Percentiles rank a stretch among this genome's conserved stretches.
Conservation (phyloP, 2,329 filamentous ascomycete genomes). For the Leptographium radiaticola region DNA sequence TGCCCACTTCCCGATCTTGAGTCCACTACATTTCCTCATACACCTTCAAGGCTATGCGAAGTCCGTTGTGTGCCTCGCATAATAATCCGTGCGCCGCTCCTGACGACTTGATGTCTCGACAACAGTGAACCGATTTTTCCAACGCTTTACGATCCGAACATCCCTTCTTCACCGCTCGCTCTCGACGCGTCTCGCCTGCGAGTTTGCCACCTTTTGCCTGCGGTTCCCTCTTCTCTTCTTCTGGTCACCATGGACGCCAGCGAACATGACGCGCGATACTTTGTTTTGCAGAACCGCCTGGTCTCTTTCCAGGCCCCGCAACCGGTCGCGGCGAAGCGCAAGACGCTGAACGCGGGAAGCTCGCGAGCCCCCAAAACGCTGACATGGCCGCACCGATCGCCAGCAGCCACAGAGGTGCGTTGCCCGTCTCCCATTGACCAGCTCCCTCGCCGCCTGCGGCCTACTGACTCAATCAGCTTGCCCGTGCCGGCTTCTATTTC, state of each 20-base stretch:
- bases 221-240: neutral
- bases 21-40: neutral
- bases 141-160: neutral
- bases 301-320: slow-evolving; percentile 63
- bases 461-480: slow-evolving; percentile 45
- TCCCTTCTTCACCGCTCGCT: neutral
- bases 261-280: slow-evolving; percentile 32
- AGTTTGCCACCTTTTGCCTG: neutral
- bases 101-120: neutral
- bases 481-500: slow-evolving; percentile 84
- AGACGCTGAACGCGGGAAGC: slow-evolving; percentile 51
- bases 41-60: neutral
- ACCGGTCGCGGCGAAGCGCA: slow-evolving; percentile 47
- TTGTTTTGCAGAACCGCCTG: slow-evolving; percentile 62
- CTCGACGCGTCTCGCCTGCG: neutral
- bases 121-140: neutral
- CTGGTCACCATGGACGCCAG: slow-evolving; percentile 13
- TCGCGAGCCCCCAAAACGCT: slow-evolving; percentile 43
- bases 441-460: slow-evolving; percentile 10
- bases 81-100: neutral
- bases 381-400: slow-evolving; percentile 67
- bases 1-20: neutral
- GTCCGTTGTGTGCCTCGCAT: neutral
- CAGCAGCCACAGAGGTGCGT: slow-evolving; percentile 51
- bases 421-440: slow-evolving; percentile 14